Conservation (phyloP, 2,329 filamentous ascomycete genomes). For the Onygena corvina region DNA sequence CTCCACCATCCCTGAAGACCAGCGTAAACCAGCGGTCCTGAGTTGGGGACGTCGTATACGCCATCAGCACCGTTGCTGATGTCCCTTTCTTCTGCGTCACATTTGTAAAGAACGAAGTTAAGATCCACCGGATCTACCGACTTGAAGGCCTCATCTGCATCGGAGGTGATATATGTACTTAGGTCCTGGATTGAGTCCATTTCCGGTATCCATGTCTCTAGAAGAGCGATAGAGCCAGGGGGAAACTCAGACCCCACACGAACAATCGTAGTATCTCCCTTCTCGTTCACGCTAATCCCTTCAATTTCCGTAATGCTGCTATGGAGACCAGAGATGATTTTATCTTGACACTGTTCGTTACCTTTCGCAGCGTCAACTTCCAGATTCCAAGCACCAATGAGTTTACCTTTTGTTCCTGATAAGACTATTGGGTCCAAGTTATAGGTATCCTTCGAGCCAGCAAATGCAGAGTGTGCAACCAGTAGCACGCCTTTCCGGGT, state of each 20-base stretch:
- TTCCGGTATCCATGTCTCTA: constrained; percentile 89
- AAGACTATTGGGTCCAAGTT: constrained; percentile 68
- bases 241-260: constrained; percentile 72
- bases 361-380: constrained; percentile 55
- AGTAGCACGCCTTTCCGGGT: constrained; percentile 90
- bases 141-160: constrained; percentile 64
- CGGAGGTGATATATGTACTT: constrained; percentile 74
- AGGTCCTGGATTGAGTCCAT: constrained; percentile 73
- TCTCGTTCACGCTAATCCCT: constrained; percentile 60
- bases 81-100: constrained; percentile 77
- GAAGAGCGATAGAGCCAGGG: constrained; percentile 85
- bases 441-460: constrained; percentile 75
- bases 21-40: constrained; percentile 80
- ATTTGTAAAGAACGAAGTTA: constrained; percentile 84
- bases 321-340: constrained; percentile 67
- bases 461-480: constrained; percentile 91
- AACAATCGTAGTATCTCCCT: constrained; percentile 64
- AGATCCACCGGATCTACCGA: constrained; percentile 67
- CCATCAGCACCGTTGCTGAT: constrained; percentile 69
- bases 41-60: constrained; percentile 73
- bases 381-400: constrained; percentile 82
- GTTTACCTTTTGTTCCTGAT: constrained; percentile 69
- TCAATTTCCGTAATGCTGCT: constrained; percentile 64
- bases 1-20: constrained; percentile 99
- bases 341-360: constrained; percentile 55